Evolutionary conservation across 305 asterid species (phyloP), one percentile per base, ranked within the genome.

Genomic region (Rubia balearica): DNA sequence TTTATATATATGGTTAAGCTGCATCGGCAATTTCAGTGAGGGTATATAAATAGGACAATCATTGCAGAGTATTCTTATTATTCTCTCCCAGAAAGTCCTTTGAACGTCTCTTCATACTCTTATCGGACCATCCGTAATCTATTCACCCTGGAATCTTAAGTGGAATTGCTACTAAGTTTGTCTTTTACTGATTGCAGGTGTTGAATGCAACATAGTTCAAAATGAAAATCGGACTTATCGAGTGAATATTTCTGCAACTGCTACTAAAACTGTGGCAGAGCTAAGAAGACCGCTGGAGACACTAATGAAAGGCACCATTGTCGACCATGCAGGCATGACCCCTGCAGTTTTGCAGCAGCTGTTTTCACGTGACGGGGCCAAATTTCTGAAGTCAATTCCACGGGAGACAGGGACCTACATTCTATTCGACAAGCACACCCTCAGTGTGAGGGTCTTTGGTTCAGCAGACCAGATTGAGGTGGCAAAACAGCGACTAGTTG

Each of bases 371-470:
- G 86, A 82, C 42, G 86, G 86, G 14, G 24, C 9, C 10, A 22
- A 5, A 17, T 73, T 82, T 68, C 68, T 73, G 81, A 84, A 78
- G 76, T 81, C 87, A 56, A 81, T 85, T 66, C 89, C 84, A 76
- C 81, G 72, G 73, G 92, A 81, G 73, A 85, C 95, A 0, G 88
- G 88, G 51, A 79, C 91, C 45, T 75, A 80, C 77, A 74, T 93
- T 77, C 85, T 81, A n/a, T 88, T 90, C 68, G 96, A 88, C 71
- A 86, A 69, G 86, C 90, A 88, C 49, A 73, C 73, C 79, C 80
- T 83, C 78, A 64, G 62, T 42, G 63, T 89, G 10, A 78, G 92
- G 79, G 73, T 93, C 66, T 93, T 86, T 73, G 97, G 97, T 46
- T 42, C 87, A 40, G 75, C 79, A 4, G 84, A 79, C 73, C 85